A percentile compares a stretch with the other conserved stretches of the same genome.
Conservation (phyloP, 441 rosid species). For the Mallotus repandus region DNA sequence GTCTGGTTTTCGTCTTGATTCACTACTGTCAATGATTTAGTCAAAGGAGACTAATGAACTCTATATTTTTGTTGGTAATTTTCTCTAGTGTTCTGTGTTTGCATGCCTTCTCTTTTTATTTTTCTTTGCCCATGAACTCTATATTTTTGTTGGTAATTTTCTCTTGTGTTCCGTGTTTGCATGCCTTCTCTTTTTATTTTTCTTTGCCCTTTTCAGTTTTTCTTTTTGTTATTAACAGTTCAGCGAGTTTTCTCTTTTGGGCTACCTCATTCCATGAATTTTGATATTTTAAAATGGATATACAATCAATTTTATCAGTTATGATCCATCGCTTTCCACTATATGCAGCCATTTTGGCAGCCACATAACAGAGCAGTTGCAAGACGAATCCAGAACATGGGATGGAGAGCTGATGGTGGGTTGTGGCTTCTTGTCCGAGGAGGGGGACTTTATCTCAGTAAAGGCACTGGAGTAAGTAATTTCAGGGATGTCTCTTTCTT, state of each 20-base stretch:
- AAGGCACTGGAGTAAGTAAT: constrained; percentile 82
- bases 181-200: not conserved
- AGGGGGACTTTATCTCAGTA: constrained; percentile 95
- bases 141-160: not conserved
- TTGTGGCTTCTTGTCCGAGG: constrained; percentile 99
- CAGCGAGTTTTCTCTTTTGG: too few relatives aligned
- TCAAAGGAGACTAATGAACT: not conserved
- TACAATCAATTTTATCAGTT: not conserved
- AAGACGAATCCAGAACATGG: constrained; percentile 96
- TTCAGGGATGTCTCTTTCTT: not conserved
- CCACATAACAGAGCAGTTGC: constrained; percentile 96
- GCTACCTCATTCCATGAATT: not conserved
- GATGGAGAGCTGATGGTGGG: constrained; percentile 98
- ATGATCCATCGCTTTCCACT: constrained; percentile 5
- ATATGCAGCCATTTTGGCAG: constrained; percentile 82
- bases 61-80: too few relatives aligned
- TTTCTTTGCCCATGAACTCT: too few relatives aligned
- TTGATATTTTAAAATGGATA: not conserved
- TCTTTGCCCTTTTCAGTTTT: not conserved
- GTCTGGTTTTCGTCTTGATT: not conserved
- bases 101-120: too few relatives aligned
- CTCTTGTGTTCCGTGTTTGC: not conserved
- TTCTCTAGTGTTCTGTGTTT: too few relatives aligned
- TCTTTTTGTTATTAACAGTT: not conserved
- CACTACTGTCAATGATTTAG: not conserved